Conservation (phyloP, 2,329 filamentous ascomycete species). For the Sphaerostilbella broomeana region DNA sequence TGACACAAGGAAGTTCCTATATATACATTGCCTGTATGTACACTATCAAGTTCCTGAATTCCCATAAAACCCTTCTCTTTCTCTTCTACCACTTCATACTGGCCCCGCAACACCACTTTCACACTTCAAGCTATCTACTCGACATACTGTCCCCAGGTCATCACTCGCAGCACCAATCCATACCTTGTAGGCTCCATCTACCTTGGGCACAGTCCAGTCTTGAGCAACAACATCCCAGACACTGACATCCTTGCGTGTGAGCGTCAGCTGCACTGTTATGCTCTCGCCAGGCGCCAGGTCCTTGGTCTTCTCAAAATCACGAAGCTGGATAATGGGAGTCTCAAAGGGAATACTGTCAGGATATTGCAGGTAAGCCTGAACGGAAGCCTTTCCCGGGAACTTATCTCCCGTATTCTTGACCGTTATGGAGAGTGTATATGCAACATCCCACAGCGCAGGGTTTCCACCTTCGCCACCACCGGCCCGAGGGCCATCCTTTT, state of each 20-base stretch:
- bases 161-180: conserved; percentile 36
- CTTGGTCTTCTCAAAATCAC: conserved; percentile 64
- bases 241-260: conserved; percentile 64
- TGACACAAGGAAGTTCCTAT: no score
- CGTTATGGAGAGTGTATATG: conserved; percentile 36
- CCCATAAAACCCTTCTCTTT: no score
- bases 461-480: conserved; percentile 67
- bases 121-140: conserved; percentile 24
- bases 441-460: conserved; percentile 53
- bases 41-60: background rate
- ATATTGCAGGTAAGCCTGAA: conserved; percentile 41
- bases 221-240: conserved; percentile 63
- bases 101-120: conserved; percentile 18
- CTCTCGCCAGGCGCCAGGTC: conserved; percentile 48
- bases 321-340: conserved; percentile 61
- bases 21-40: no score
- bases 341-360: conserved; percentile 39
- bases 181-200: conserved; percentile 31
- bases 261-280: conserved; percentile 45
- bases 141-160: conserved; percentile 25
- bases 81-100: no score
- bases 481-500: conserved; percentile 43
- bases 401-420: conserved; percentile 48
- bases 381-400: conserved; percentile 38
- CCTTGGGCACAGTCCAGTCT: conserved; percentile 55